Evolutionary conservation across 306 rosid genomes (phyloP), one percentile per base, ranked within the genome.

Genomic region (Trifolium subterraneum): DNA sequence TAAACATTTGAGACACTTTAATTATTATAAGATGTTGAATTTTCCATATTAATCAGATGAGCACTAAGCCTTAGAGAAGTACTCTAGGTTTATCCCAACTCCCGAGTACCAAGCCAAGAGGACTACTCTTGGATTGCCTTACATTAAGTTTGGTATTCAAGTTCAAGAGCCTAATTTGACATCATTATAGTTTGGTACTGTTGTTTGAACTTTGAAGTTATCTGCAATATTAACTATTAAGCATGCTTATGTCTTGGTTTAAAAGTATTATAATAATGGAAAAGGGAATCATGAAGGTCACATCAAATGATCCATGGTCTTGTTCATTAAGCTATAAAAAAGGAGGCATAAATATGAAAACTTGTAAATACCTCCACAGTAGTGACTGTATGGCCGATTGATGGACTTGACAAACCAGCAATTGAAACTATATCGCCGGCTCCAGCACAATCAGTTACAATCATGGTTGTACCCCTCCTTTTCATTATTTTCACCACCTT

Each of bases 381-480:
- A 75, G 95, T 84, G 66, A 94, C 91, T 8, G 99, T 94, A 76
- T 94, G 91, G 80, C 99, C 99, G 69, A 94, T 94, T 71, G 96
- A 64, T 58, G 97, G 99, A 67, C 61, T 83, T 71, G 95, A 76
- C 77, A 92, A 81, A 75, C 99, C 99, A 62, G 97, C 96, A 86
- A 94, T 80, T 64, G 99, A 94, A 72, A 94, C 72, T 62, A 94
- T 94, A 87, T 94, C 99, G 27, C 97, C 99, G 18, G 99, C 99
- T 70, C 99, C 99, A 72, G 97, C 99, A 86, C 88, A 72, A 58
- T 94, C 96, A 69, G 73, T 84, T 59, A 79, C 86, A 83, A 85
- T 90, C 86, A 87, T 86, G 82, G 33, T 56, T 0, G 99, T 92
- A 45, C 99, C 99, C 80, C 86, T 94, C 85, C 88, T 94, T 81